Conservation (phyloP, 2,329 filamentous ascomycete species). For the Epichloe bromicola region DNA sequence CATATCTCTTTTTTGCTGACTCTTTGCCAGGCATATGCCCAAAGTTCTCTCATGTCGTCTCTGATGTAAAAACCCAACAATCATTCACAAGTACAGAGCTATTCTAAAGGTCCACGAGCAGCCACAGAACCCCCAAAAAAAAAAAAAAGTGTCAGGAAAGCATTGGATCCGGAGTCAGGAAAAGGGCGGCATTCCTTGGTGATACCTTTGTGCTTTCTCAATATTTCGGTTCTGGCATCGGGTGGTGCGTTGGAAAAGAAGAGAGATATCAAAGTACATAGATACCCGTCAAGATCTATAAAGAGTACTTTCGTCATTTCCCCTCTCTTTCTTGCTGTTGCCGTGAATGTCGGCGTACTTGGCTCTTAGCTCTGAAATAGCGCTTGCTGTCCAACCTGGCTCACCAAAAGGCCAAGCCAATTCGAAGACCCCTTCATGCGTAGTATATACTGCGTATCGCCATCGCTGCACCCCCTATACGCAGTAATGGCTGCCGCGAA, state of each 20-base stretch:
- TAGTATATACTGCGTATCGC: constrained; percentile 35
- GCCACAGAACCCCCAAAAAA: not conserved
- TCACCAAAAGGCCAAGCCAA: constrained; percentile 49
- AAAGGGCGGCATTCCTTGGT: constrained; percentile 3
- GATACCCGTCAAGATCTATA: constrained; percentile 7
- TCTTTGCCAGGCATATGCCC: constrained; percentile 57
- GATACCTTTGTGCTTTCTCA: not conserved
- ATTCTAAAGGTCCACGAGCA: not conserved
- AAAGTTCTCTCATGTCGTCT: constrained; percentile 66
- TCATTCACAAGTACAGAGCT: not conserved
- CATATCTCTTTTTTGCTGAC: constrained; percentile 12
- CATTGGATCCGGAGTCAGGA: constrained; percentile 8
- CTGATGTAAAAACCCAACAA: constrained; percentile 43
- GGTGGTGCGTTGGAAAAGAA: not conserved
- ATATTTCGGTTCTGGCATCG: constrained; percentile 1
- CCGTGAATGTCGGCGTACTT: not conserved
- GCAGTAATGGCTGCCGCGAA: constrained; percentile 54
- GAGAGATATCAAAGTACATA: constrained; percentile 6
- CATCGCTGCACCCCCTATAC: constrained; percentile 39
- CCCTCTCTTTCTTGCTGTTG: constrained; percentile 4
- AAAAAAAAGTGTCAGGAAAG: not conserved
- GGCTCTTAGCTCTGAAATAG: constrained; percentile 32
- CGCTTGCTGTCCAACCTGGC: constrained; percentile 22
- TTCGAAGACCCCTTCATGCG: constrained; percentile 45
- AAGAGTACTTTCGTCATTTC: constrained; percentile 7